These are phyloP conservation scores for Cyphellophora attinorum DNA, from an alignment of 2,329 filamentous ascomycete species.

Conservation along the genomic window DNA sequence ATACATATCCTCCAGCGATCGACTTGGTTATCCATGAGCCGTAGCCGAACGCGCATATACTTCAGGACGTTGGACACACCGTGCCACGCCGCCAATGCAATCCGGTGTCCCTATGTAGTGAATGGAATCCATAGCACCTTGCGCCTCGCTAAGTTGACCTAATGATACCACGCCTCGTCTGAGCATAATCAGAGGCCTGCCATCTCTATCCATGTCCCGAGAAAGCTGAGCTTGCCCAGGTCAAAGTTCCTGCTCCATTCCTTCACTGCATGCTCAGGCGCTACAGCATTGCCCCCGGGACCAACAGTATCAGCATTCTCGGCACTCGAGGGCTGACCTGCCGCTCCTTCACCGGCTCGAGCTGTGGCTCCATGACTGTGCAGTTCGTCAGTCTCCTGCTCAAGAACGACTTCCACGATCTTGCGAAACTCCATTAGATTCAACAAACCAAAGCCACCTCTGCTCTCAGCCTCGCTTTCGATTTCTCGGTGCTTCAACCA, in stretches of 20 bases:
- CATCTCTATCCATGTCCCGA: constrained; percentile 84
- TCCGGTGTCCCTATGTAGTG: too few relatives aligned
- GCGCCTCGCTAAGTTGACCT: too few relatives aligned
- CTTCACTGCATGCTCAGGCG: constrained; percentile 4
- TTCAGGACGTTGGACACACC: too few relatives aligned
- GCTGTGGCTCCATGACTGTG: too few relatives aligned
- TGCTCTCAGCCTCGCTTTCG: constrained; percentile 57
- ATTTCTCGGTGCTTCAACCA: constrained; percentile 48
- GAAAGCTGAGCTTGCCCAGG: constrained; percentile 39
- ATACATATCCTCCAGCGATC: too few relatives aligned
- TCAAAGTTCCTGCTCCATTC: constrained; percentile 18
- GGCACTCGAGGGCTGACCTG: not conserved
- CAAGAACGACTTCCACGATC: constrained; percentile 47
- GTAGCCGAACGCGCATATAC: too few relatives aligned
- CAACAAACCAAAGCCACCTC: constrained; percentile 71
- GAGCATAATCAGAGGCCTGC: constrained; percentile 48
- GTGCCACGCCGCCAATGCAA: too few relatives aligned
- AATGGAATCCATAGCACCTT: too few relatives aligned
- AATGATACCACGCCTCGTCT: too few relatives aligned
- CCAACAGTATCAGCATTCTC: constrained; percentile 3
- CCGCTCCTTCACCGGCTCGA: too few relatives aligned
- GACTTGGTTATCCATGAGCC: too few relatives aligned
- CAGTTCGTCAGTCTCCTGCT: not conserved
- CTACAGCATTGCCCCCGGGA: constrained; percentile 2
- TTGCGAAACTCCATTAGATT: constrained; percentile 70